Evolutionary conservation across 305 asterid species (phyloP).

Genomic region (Fraxinus platypoda): DNA sequence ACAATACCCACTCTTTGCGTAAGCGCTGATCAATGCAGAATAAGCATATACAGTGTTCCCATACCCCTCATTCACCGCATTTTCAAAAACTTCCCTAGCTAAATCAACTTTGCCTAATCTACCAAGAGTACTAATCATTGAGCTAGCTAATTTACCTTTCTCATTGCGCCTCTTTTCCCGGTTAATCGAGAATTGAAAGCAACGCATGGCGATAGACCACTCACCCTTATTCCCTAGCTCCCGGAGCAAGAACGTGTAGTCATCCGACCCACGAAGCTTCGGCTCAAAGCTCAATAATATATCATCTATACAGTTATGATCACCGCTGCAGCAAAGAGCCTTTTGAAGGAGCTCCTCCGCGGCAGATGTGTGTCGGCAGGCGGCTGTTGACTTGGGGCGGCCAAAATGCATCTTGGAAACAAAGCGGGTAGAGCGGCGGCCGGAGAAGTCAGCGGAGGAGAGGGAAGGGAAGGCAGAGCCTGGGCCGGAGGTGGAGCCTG

Average conservation of each 20-base stretch:
- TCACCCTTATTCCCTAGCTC: slow-evolving; percentile 88
- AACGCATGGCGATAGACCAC: slow-evolving; percentile 56
- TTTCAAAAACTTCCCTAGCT: slow-evolving; percentile 65
- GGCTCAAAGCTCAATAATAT: slow-evolving; percentile 46
- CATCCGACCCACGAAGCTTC: slow-evolving; percentile 67
- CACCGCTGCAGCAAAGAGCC: slow-evolving; percentile 38
- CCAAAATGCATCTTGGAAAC: slow-evolving; percentile 94
- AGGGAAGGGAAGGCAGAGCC: slow-evolving; percentile 36
- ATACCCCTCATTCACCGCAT: slow-evolving; percentile 68
- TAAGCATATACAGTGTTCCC: slow-evolving; percentile 87
- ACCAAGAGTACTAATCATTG: slow-evolving; percentile 92
- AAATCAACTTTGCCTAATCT: slow-evolving; percentile 81
- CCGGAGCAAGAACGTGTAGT: slow-evolving; percentile 64
- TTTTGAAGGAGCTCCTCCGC: slow-evolving; percentile 68
- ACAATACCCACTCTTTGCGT: slow-evolving; percentile 82
- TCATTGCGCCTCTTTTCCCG: slow-evolving; percentile 61
- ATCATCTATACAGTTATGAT: slow-evolving; percentile 36
- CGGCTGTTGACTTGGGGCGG: slow-evolving; percentile 52
- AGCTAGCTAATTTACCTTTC: slow-evolving; percentile 75
- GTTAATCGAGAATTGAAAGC: slow-evolving; percentile 70
- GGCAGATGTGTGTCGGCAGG: slow-evolving; percentile 65
- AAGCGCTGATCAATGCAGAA: slow-evolving; percentile 85
- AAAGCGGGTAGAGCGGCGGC: slow-evolving; percentile 78
- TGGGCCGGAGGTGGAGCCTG: slow-evolving; percentile 31
- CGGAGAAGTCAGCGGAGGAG: slow-evolving; percentile 68